A percentile compares a stretch with the other conserved stretches of the same genome.
These are phyloP conservation scores for Chaetomium sp. DNA, from an alignment of 2,329 filamentous ascomycete species.

Conservation along the genomic window DNA sequence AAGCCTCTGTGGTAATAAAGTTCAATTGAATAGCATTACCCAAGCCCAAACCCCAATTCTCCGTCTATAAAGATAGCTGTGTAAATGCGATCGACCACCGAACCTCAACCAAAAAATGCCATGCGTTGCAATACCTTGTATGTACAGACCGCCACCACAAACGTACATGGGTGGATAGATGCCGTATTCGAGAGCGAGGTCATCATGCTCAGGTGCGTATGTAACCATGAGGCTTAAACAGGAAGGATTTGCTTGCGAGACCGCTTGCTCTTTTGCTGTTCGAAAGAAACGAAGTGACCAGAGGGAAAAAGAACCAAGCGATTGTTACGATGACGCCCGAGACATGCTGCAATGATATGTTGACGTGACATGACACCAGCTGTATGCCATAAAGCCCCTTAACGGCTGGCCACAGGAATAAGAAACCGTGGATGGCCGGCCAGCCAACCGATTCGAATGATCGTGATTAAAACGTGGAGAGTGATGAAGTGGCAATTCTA, in stretches of 20 bases:
- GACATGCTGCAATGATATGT: conserved; percentile 21
- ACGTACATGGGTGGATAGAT: conserved; percentile 5
- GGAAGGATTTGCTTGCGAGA: conserved; percentile 7
- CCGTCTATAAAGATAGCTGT: conserved; percentile 24
- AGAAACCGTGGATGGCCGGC: conserved; percentile 5
- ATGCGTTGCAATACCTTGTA: conserved; percentile 13
- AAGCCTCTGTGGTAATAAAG: neutral
- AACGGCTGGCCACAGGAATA: neutral
- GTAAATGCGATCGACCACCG: conserved; percentile 23
- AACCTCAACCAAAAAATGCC: conserved; percentile 15
- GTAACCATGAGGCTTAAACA: conserved; percentile 5
- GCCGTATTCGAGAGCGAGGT: conserved; percentile 16
- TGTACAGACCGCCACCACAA: conserved; percentile 13
- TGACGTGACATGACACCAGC: conserved; percentile 19
- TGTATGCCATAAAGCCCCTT: conserved; percentile 5
- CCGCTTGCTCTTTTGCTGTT: conserved; percentile 12
- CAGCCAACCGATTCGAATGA: conserved; percentile 16
- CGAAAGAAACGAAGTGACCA: conserved; percentile 15
- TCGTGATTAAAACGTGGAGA: conserved; percentile 14
- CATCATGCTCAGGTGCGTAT: conserved; percentile 12
- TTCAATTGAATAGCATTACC: conserved; percentile 16
- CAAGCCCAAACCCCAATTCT: conserved; percentile 10
- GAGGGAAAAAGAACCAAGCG: conserved; percentile 13
- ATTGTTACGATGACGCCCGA: conserved; percentile 25
- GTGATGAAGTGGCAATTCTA: conserved; percentile 19